Conservation (phyloP, 352 stramenopile species). For the Phytophthora idaei region DNA sequence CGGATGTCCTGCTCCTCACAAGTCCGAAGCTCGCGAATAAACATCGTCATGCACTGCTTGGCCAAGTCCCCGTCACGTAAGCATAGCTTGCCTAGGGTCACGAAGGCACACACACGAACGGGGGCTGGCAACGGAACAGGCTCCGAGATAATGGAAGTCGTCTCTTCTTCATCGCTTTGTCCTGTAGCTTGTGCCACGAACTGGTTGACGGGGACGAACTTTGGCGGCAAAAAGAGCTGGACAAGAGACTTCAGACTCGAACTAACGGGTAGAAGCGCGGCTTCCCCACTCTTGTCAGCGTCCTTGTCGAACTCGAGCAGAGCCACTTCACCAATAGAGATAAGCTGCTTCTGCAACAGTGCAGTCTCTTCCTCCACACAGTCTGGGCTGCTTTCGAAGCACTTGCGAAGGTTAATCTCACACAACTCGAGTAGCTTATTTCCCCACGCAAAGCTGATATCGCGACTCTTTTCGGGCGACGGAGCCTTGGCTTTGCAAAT, state of each 20-base stretch:
- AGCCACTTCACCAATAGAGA: conserved; percentile 79
- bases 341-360: conserved; percentile 79
- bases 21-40: conserved; percentile 94
- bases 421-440: conserved; percentile 66
- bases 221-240: conserved; percentile 78
- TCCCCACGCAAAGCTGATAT: conserved; percentile 74
- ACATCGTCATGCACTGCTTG: conserved; percentile 94
- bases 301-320: conserved; percentile 84
- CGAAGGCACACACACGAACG: conserved; percentile 93
- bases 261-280: conserved; percentile 60
- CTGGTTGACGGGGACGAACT: conserved; percentile 49
- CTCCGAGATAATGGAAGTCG: conserved; percentile 17
- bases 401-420: conserved; percentile 63
- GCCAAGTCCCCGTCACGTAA: conserved; percentile 94
- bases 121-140: conserved; percentile 62
- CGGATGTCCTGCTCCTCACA: conserved; percentile 86
- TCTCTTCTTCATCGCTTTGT: conserved; percentile 33
- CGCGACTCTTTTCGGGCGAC: conserved; percentile 53
- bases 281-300: conserved; percentile 55
- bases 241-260: conserved; percentile 63
- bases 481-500: conserved; percentile 79
- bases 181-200: conserved; percentile 22
- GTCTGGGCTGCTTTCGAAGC: conserved; percentile 61
- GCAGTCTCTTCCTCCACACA: conserved; percentile 59
- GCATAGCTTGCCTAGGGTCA: conserved; percentile 95